Evolutionary conservation across 345 rosid genomes (phyloP).

Genomic region (Brassica rapa): DNA sequence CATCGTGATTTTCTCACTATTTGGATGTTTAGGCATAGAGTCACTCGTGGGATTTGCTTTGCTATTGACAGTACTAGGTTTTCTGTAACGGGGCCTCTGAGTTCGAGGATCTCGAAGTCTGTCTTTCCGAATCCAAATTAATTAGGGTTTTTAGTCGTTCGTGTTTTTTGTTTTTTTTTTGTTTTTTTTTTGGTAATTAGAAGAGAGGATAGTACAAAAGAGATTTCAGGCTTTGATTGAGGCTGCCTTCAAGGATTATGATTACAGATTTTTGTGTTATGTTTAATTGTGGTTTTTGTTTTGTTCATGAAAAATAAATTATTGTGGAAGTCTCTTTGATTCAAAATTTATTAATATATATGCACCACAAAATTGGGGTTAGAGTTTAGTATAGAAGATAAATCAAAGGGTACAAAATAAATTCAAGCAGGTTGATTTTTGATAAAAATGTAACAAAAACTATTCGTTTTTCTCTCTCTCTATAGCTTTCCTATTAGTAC

Average conservation of each 20-base stretch:
- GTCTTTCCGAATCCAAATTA: background rate
- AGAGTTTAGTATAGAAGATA: too few species aligned
- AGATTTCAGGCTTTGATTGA: background rate
- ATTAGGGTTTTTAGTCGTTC: constrained; percentile 4
- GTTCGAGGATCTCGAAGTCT: background rate
- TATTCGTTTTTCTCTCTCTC: too few species aligned
- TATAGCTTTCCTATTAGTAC: background rate
- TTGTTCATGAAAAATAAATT: background rate
- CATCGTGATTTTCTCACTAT: constrained; percentile 7
- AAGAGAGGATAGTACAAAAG: background rate
- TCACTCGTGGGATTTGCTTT: background rate
- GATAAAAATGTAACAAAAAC: too few species aligned
- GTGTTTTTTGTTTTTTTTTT: background rate
- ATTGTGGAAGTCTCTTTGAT: background rate
- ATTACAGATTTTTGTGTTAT: background rate
- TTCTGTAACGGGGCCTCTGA: background rate
- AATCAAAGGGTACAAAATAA: too few species aligned
- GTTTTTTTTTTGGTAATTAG: background rate
- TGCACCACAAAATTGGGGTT: too few species aligned
- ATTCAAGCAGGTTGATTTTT: too few species aligned
- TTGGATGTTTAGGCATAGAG: constrained; percentile 32
- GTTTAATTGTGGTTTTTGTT: background rate
- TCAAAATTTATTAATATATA: too few species aligned
- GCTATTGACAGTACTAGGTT: background rate
- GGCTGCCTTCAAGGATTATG: background rate